Evolutionary conservation across 129 eudicot genomes (phyloP), one percentile per base, ranked within the genome.

Genomic region (Solidago caesia): DNA sequence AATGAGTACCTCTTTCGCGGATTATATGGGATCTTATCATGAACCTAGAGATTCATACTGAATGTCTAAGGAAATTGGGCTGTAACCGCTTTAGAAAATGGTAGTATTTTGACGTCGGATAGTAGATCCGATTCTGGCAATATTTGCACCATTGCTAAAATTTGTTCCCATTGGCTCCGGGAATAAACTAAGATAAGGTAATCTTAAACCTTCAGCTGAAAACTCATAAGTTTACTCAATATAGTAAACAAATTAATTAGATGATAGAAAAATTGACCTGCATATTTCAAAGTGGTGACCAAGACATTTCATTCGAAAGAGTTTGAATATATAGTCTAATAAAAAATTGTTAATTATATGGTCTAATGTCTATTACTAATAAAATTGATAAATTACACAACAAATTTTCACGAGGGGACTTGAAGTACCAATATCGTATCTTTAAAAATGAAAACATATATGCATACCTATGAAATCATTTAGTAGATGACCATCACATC

Each of bases 131-230:
- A 87, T 84, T 0, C 88, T 85, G 0, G 97, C 97, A 49, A 62
- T 89, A 64, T 92, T 92, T 80, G 96, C 89, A 67, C 97, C 97
- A 66, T 87, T 86, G 74, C 83, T 89, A 75, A 85, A 92, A 77
- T 92, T 89, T 44, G 96, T 71, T 44, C 93, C 96, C 49, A 92
- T 26, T 13, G 97, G 80, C 72, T 92, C 88, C 8, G 89, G 85
- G 75, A 71, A 87, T 55, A 96, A 75, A 77, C 85, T 84, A 25
- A 89, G 89, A 73, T 82, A 80, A 6, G 93, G 91, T 44, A 89
- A 44, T 77, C 77, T 75, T 75, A 89, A 79, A 45, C 80, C 83
- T 73, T 92, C 82, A 68, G 94, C 97, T 92, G 92, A 70, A 78
- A 71, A 64, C 9, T 43, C 4, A 43, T 44, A 62, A 53, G 16